A percentile compares a stretch with the other conserved stretches of the same genome.
phyloP scores from a whole-genome alignment of 2,329 filamentous ascomycete genomes.

The Aureobasidium sp. region DNA sequence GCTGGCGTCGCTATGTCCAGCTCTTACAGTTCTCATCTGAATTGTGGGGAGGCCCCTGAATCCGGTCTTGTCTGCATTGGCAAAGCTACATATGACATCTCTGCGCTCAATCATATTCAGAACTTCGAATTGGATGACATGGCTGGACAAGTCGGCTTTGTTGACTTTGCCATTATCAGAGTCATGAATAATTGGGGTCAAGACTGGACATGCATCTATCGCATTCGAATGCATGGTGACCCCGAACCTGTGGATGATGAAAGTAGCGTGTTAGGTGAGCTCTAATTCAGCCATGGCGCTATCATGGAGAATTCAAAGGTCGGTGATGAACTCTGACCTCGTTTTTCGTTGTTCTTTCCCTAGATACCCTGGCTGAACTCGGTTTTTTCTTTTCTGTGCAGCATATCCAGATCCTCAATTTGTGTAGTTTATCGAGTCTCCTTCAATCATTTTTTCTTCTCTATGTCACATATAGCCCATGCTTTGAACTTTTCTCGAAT shows the following conservation, averaged over 20 bases:
- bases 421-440: too few species aligned
- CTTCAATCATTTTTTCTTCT: too few species aligned
- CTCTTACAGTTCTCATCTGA: conserved; percentile 7
- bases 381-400: neutral
- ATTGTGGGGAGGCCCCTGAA: conserved; percentile 18
- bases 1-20: conserved; percentile 19
- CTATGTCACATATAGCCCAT: too few species aligned
- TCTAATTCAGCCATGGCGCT: neutral
- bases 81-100: conserved; percentile 36
- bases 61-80: conserved; percentile 35
- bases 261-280: neutral
- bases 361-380: conserved; percentile 1
- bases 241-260: conserved; percentile 9
- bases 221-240: conserved; percentile 39
- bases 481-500: too few species aligned
- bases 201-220: conserved; percentile 41
- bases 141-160: conserved; percentile 22
- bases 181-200: conserved; percentile 39
- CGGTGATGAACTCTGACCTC: neutral
- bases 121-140: conserved; percentile 32
- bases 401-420: neutral
- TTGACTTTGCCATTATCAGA: conserved; percentile 33
- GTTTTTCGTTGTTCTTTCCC: neutral
- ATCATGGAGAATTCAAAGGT: neutral
- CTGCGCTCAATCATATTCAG: conserved; percentile 36